Evolutionary conservation across 1,284 basidiomycete species (phyloP), one percentile per base, ranked within the genome.

Genomic region (Vanrija sp.): DNA sequence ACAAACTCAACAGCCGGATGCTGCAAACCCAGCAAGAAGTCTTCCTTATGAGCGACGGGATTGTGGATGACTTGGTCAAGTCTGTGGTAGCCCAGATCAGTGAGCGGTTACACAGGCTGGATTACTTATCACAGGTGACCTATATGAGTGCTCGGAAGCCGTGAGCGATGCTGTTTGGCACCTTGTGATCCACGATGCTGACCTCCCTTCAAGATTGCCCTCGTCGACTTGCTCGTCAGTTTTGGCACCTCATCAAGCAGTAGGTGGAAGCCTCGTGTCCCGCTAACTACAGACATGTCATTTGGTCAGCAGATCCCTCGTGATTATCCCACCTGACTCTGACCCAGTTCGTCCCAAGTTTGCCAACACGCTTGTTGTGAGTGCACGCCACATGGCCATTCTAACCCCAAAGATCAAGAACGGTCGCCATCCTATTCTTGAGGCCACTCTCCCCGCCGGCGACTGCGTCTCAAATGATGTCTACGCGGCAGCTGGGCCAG

Each of bases 71-170:
- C 19, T 76, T 94, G 20, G 81, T 87, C 0, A 73, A 77, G 0
- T 80, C 84, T 41, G 81, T 92, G 25, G 65, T 90, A 2, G 75
- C 76, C 0, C 79, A 88, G 54, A 81, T 88, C 20, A 84, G 75
- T 72, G 42, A 44, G 68, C 14, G 1, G 10, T 15, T n/a, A 15
- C 12, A 3, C 27, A 18, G 20, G 18, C 15, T 10, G 20, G 12
- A 6, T 23, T 15, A 20, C 54, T 60, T 38, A 54, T 20, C 2
- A 2, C 37, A 74, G 73, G 85, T 2, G 85, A 83, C 16, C 74
- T 95, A n/a, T 92, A 91, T 71, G 86, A 86, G 57, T 85, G 87
- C 8, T 89, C 88, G 0, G 91, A 94, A 77, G 88, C 88, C n/a
- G 88, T 89, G 59, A 49, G 78, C 68, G 5, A 10, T 5, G 31